phyloP scores from a whole-genome alignment of 371 early-diverging fungal species.

The Encephalitozoon intestinalis region DNA sequence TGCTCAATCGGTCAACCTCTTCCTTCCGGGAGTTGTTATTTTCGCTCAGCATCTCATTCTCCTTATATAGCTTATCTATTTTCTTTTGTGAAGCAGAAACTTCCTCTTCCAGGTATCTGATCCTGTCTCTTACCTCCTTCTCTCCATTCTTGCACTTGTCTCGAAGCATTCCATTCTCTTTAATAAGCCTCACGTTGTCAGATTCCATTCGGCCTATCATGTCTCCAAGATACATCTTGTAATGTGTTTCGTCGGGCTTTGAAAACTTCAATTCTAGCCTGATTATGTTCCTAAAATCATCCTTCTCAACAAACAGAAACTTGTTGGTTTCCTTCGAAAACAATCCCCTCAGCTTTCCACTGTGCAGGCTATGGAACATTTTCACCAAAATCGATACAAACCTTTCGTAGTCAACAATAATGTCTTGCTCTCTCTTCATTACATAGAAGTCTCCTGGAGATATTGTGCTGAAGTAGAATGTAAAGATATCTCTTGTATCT shows the following conservation, averaged over 20 bases:
- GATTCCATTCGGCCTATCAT: slow-evolving; percentile 51
- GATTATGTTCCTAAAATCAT: slow-evolving; percentile 60
- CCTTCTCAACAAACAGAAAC: slow-evolving; percentile 58
- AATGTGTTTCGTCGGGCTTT: slow-evolving; percentile 56
- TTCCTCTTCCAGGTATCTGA: slow-evolving; percentile 34
- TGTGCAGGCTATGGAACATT: slow-evolving; percentile 52
- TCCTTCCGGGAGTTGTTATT: background rate
- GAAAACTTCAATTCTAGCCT: slow-evolving; percentile 57
- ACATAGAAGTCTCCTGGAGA: slow-evolving; percentile 54
- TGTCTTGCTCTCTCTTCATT: slow-evolving; percentile 60
- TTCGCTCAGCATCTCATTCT: slow-evolving; percentile 9
- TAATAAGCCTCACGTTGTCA: slow-evolving; percentile 53
- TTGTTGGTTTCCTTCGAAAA: slow-evolving; percentile 37
- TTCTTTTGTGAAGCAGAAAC: slow-evolving; percentile 14
- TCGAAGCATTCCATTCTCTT: slow-evolving; percentile 53
- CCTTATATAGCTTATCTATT: slow-evolving; percentile 29
- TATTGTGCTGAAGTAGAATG: slow-evolving; percentile 53
- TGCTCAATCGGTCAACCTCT: slow-evolving; percentile 23
- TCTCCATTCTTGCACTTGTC: slow-evolving; percentile 42
- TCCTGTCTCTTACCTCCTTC: slow-evolving; percentile 24
- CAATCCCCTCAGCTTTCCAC: slow-evolving; percentile 28
- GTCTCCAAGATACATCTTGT: slow-evolving; percentile 56
- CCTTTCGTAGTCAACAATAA: slow-evolving; percentile 58
- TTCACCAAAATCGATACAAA: slow-evolving; percentile 54
- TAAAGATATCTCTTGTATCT: slow-evolving; percentile 53